Evolutionary conservation across 768 basidiomycete genomes (phyloP).

Genomic region (Rhodotorula paludigena): DNA sequence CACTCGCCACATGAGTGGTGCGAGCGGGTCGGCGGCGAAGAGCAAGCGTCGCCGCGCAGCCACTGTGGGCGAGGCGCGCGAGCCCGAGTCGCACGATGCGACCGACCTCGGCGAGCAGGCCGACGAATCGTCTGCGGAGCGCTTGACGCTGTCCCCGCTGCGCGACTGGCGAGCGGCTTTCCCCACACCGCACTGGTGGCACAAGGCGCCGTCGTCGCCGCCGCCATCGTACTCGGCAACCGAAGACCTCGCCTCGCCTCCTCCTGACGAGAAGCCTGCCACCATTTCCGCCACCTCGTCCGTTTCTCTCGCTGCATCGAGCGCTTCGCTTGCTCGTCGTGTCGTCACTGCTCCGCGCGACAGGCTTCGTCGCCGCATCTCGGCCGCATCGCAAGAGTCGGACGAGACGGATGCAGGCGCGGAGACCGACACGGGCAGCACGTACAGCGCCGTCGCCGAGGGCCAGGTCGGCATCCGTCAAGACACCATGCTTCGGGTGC

Average conservation of each 20-base stretch:
- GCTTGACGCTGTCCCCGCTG: neutral
- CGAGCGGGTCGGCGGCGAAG: neutral
- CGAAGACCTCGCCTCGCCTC: conserved; percentile 7
- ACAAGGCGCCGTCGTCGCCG: conserved; percentile 29
- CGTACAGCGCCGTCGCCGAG: conserved; percentile 19
- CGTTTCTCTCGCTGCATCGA: neutral
- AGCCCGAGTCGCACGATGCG: neutral
- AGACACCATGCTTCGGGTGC: conserved; percentile 45
- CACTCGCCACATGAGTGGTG: conserved; percentile 17
- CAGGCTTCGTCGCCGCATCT: neutral
- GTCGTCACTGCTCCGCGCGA: neutral
- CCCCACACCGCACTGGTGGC: conserved; percentile 18
- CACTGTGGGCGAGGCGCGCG: neutral
- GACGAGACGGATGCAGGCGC: conserved; percentile 41
- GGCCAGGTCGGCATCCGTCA: conserved; percentile 27
- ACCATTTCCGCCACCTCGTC: neutral
- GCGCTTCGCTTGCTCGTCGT: neutral
- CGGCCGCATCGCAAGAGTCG: conserved; percentile 45
- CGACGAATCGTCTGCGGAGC: neutral
- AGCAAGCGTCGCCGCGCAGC: neutral
- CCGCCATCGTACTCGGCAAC: conserved; percentile 25
- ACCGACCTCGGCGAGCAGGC: conserved; percentile 2
- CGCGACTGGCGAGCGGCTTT: conserved; percentile 19
- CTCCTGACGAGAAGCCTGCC: neutral
- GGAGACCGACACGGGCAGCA: conserved; percentile 21